Base-by-base conservation (phyloP, 1,284 basidiomycete species). In the Microbotryomycetes sp. region DNA sequence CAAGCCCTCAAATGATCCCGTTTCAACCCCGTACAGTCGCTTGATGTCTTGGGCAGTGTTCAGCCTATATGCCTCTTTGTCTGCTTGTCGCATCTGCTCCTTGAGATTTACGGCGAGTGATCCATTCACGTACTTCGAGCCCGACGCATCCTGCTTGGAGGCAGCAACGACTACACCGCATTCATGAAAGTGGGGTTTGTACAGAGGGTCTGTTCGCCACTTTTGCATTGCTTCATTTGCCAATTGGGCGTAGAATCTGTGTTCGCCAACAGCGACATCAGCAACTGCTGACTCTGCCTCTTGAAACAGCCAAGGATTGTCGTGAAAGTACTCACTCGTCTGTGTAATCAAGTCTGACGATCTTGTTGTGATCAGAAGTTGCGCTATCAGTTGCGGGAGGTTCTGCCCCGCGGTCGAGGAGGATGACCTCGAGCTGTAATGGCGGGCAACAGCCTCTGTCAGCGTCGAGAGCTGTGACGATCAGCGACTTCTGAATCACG, bases 281-380 rank as follows among this genome's bases (percentile, higher is more conserved):
- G 35, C 35, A 41, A 9, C n/a, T n/a, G n/a, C n/a, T n/a, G n/a
- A n/a, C n/a, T n/a, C n/a, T n/a, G n/a, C n/a, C n/a, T n/a, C n/a
- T n/a, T n/a, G n/a, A n/a, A n/a, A n/a, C n/a, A n/a, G n/a, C n/a
- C n/a, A n/a, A n/a, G n/a, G n/a, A n/a, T n/a, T n/a, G n/a, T n/a
- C n/a, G n/a, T n/a, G n/a, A n/a, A n/a, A n/a, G n/a, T n/a, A n/a
- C n/a, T n/a, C 9, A 41, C 23, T 58, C 53, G 41, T 68, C 66
- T 28, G 59, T 31, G 52, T 68, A 68, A 45, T 68, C 66, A 26
- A 56, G 56, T 28, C 62, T 51, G 9, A 67, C 55, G 52, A 61
- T 58, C 57, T 68, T 68, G 66, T 68, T 68, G 64, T 63, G 61
- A 29, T 68, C 66, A 28, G 28, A 47, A 18, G 41, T 56, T 2